phyloP scores from a whole-genome alignment of 1,139 yeast genomes.

The Scheffersomyces cryptocercus region DNA sequence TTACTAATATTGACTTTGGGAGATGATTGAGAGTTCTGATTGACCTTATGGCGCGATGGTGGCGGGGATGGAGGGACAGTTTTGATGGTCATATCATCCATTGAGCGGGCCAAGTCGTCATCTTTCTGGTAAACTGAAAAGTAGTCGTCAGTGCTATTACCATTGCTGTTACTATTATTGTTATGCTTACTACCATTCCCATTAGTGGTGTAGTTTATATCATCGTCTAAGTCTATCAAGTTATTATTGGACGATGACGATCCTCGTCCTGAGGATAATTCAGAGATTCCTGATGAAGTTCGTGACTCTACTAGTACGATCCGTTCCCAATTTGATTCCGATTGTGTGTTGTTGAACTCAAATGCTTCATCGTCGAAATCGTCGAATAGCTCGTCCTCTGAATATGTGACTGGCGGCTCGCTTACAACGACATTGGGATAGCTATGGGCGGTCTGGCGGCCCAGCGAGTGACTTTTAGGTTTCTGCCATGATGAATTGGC shows the following conservation, averaged over 20 bases:
- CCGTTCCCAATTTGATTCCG: slow-evolving; percentile 27
- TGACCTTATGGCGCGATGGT: slow-evolving; percentile 9
- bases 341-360: slow-evolving; percentile 10
- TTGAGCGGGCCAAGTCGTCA: slow-evolving; percentile 5
- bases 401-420: slow-evolving; percentile 5
- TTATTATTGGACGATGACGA: slow-evolving; percentile 17
- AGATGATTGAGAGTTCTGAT: not conserved
- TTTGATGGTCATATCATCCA: slow-evolving; percentile 21
- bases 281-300: slow-evolving; percentile 9
- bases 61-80: slow-evolving; percentile 20
- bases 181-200: not conserved
- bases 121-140: not conserved
- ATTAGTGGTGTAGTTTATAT: slow-evolving; percentile 5
- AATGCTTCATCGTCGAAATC: slow-evolving; percentile 48
- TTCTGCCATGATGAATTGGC: slow-evolving; percentile 48
- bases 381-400: slow-evolving; percentile 32
- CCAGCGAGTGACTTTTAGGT: slow-evolving; percentile 25
- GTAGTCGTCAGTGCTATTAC: not conserved
- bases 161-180: not conserved
- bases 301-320: slow-evolving; percentile 14
- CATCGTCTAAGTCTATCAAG: slow-evolving; percentile 39
- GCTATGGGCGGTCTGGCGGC: slow-evolving; percentile 28
- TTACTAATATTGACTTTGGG: not conserved
- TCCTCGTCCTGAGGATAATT: slow-evolving; percentile 7
- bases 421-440: not conserved